Conservation (phyloP, 2,329 filamentous ascomycete species). For the Fusarium aywerte region DNA sequence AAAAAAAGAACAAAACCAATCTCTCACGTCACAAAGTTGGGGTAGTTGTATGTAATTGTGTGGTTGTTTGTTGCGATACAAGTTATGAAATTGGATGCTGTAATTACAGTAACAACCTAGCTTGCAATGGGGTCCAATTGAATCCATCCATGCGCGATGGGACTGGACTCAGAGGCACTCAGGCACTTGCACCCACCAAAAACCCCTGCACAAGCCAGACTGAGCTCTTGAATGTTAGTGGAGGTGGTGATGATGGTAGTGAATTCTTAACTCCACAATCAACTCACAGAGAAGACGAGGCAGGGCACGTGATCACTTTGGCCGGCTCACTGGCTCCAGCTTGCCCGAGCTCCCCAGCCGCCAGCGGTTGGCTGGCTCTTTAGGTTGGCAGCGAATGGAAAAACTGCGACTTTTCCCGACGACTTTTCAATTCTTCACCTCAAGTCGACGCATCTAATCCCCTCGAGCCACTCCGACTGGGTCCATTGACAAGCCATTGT, state of each 20-base stretch:
- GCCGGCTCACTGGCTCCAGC: conserved; percentile 44
- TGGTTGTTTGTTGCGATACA: conserved; percentile 26
- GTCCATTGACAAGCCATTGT: conserved; percentile 59
- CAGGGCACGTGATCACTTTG: conserved; percentile 43
- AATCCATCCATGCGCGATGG: conserved; percentile 24
- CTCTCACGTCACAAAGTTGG: not conserved
- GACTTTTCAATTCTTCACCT: conserved; percentile 55
- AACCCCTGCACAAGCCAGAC: conserved; percentile 25
- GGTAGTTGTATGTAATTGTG: conserved; percentile 14
- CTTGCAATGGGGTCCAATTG: conserved; percentile 35
- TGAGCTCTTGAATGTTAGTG: conserved; percentile 9
- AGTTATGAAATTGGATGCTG: conserved; percentile 14
- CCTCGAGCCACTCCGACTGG: conserved; percentile 54
- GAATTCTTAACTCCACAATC: conserved; percentile 13
- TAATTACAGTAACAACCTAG: conserved; percentile 21
- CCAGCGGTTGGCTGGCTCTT: conserved; percentile 35
- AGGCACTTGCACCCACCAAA: conserved; percentile 17
- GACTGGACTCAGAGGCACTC: conserved; percentile 8
- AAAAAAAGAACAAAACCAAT: not conserved
- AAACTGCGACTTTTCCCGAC: conserved; percentile 62
- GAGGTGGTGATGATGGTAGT: conserved; percentile 12
- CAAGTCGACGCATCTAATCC: conserved; percentile 53
- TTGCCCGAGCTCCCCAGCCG: conserved; percentile 51
- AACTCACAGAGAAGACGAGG: not conserved
- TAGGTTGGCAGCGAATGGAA: conserved; percentile 47